Base-by-base conservation (phyloP, 164 flowering plant species). In the Annona cherimola region DNA sequence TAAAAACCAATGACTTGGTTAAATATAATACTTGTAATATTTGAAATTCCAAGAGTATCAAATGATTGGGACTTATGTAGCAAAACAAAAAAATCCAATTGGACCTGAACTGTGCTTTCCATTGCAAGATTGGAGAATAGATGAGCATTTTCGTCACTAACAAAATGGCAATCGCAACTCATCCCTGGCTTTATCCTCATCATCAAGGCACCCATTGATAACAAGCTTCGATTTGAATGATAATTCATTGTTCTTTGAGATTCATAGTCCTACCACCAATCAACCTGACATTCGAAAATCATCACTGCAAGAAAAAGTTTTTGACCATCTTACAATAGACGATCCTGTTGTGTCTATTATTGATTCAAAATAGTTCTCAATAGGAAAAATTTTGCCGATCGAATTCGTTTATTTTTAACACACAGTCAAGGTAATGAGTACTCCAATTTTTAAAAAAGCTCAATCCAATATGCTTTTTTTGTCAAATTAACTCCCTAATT, bases 171-270 rank as follows among this genome's bases (percentile, higher is more conserved):
- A 72, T 50, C 83, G 64, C 18, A 83, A 81, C 59, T 86, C 85
- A 66, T 88, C 94, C 19, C 91, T 91, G 46, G 85, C 88, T 12
- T 88, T 90, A 0, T 91, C 93, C 2, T 90, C 95, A 16, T 89
- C 97, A 18, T 79, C 90, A 19, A 79, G 81, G 83, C 91, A 82
- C 72, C 84, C 88, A 57, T 68, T 83, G 4, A 62, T 84, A 81
- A 84, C 85, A 79, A 84, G 88, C 82, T 72, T 92, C 69, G 92
- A 94, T 77, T 82, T 94, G 82, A 94, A 94, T 80, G 97, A 88
- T 73, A 82, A 79, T 57, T 89, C 89, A 4, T 68, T 70, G 57
- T 45, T 76, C 66, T 76, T 80, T 26, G 83, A 81, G 44, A 26
- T 57, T 6, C 42, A 6, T 72, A 84, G 85, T 66, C 76, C 78